Percentiles rank a stretch among this genome's conserved stretches.
phyloP scores from a whole-genome alignment of 805 yeast genomes.

The Wickerhamiella dianesei region DNA sequence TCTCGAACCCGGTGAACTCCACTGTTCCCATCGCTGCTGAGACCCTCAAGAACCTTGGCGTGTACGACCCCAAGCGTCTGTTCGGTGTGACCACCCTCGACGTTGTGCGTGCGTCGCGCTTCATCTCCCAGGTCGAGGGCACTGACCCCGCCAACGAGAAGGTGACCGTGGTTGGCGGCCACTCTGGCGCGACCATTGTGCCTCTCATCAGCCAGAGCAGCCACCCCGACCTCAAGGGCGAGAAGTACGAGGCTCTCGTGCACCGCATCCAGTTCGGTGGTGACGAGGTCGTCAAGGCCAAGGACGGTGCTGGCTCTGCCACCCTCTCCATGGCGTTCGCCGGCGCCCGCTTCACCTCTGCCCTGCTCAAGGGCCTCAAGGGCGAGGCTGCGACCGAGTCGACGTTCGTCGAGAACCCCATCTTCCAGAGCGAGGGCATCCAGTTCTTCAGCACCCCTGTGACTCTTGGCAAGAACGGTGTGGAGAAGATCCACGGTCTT shows the following conservation, averaged over 20 bases:
- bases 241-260: slow-evolving; percentile 51
- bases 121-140: slow-evolving; percentile 54
- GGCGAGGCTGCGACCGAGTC: slow-evolving; percentile 38
- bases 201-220: slow-evolving; percentile 81
- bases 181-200: slow-evolving; percentile 91
- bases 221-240: slow-evolving; percentile 42
- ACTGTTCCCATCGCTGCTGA: slow-evolving; percentile 95
- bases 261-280: slow-evolving; percentile 94
- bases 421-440: slow-evolving; percentile 78
- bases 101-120: slow-evolving; percentile 78
- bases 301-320: slow-evolving; percentile 89
- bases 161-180: slow-evolving; percentile 91
- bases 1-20: slow-evolving; percentile 94
- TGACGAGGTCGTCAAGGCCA: slow-evolving; percentile 88
- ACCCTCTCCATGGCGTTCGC: slow-evolving; percentile 91
- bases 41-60: slow-evolving; percentile 72
- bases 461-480: slow-evolving; percentile 87
- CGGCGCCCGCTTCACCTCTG: slow-evolving; percentile 64
- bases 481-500: slow-evolving; percentile 62
- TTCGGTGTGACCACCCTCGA: slow-evolving; percentile 96
- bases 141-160: slow-evolving; percentile 66
- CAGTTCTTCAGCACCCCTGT: slow-evolving; percentile 94
- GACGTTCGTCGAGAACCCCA: slow-evolving; percentile 52
- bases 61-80: slow-evolving; percentile 79
- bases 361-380: slow-evolving; percentile 31